Conservation (phyloP, 2,329 filamentous ascomycete genomes). For the Claviceps pusilla region DNA sequence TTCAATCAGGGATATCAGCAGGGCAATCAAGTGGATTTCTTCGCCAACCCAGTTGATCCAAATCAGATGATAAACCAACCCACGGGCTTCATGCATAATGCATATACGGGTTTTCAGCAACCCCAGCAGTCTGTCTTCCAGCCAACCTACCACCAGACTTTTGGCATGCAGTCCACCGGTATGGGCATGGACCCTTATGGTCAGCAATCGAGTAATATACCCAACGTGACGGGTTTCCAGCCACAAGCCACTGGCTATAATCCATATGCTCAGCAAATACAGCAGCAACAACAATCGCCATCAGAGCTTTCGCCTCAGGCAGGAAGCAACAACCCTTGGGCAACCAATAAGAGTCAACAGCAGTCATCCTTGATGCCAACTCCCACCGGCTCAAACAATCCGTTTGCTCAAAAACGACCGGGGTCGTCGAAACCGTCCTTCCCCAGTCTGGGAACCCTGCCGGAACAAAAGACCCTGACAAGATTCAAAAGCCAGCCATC, state of each 20-base stretch:
- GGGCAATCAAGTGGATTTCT: conserved; percentile 90
- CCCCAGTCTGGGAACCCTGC: conserved; percentile 58
- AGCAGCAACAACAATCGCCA: conserved; percentile 18
- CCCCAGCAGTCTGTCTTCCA: conserved; percentile 35
- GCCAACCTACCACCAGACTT: conserved; percentile 52
- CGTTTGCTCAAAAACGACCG: conserved; percentile 68
- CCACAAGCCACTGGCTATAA: conserved; percentile 40
- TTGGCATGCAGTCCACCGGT: conserved; percentile 44
- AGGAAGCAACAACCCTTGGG: conserved; percentile 92
- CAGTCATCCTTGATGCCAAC: conserved; percentile 56
- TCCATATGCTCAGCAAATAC: conserved; percentile 33
- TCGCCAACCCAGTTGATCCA: conserved; percentile 79
- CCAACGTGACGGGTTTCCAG: conserved; percentile 28
- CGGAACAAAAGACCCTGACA: conserved; percentile 68
- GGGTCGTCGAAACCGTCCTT: conserved; percentile 40
- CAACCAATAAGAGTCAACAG: conserved; percentile 43
- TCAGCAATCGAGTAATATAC: conserved; percentile 21
- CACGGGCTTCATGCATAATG: conserved; percentile 52
- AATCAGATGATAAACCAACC: conserved; percentile 62
- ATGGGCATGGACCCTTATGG: conserved; percentile 58
- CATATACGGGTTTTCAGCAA: conserved; percentile 37
- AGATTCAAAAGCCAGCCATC: conserved; percentile 36
- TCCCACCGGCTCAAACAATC: conserved; percentile 93
- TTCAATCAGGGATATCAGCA: conserved; percentile 98
- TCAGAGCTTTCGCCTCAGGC: conserved; percentile 53